Evolutionary conservation across 2,329 filamentous ascomycete genomes (phyloP).

Genomic region (Fusarium transvaalense): DNA sequence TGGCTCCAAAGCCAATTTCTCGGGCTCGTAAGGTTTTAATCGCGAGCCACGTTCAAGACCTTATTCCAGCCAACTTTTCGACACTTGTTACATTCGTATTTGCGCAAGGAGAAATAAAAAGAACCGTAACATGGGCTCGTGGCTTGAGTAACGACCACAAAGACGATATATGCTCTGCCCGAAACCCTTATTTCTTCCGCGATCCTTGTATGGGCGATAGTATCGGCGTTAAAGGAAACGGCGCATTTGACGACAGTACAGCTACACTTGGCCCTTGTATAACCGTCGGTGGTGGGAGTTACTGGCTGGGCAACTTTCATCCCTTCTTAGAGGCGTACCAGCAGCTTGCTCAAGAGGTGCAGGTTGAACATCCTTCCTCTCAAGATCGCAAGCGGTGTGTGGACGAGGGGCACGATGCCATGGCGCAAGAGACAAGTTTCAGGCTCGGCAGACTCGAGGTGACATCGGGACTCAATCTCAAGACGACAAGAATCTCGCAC

Average conservation of each 20-base stretch:
- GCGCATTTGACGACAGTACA: constrained; percentile 52
- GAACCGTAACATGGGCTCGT: constrained; percentile 55
- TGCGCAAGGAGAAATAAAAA: constrained; percentile 54
- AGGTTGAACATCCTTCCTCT: constrained; percentile 58
- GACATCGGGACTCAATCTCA: constrained; percentile 58
- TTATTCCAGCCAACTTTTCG: constrained; percentile 54
- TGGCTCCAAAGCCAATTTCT: constrained; percentile 53
- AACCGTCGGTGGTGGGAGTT: constrained; percentile 53
- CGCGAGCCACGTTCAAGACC: constrained; percentile 56
- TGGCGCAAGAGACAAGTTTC: constrained; percentile 49
- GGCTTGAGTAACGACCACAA: constrained; percentile 54
- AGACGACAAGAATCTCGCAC: constrained; percentile 59
- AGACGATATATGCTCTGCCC: constrained; percentile 57
- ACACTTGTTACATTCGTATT: constrained; percentile 54
- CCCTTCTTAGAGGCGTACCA: constrained; percentile 57
- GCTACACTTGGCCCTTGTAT: constrained; percentile 59
- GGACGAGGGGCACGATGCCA: constrained; percentile 54
- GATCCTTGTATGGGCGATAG: constrained; percentile 62
- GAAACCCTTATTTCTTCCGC: constrained; percentile 59
- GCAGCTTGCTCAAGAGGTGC: constrained; percentile 42
- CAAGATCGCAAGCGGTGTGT: constrained; percentile 56
- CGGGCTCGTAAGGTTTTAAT: constrained; percentile 56
- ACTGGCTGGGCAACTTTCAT: constrained; percentile 61
- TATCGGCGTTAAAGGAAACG: constrained; percentile 54
- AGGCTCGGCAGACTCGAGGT: constrained; percentile 54